A percentile compares a stretch with the other conserved stretches of the same genome.
Evolutionary conservation across 257 asterid species (phyloP).

Genomic region (Marsdenia floribunda): DNA sequence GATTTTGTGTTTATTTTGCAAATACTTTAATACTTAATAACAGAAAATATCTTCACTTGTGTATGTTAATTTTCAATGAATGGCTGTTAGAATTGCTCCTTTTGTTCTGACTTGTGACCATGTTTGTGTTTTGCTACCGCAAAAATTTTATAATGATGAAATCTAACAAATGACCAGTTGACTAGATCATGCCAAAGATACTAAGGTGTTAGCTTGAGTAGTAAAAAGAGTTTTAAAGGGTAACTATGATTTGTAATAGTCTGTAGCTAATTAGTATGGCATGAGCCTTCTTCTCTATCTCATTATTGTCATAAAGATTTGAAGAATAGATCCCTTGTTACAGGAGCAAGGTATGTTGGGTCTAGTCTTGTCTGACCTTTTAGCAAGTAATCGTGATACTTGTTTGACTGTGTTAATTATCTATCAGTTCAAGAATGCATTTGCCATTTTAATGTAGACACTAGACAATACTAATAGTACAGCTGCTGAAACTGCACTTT

Average conservation of each 20-base stretch:
- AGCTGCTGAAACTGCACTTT: neutral
- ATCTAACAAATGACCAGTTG: neutral
- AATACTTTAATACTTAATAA: neutral
- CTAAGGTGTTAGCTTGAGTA: neutral
- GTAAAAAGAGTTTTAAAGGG: neutral
- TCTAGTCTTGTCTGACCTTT: neutral
- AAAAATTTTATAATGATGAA: neutral
- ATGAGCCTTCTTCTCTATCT: neutral
- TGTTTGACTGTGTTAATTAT: neutral
- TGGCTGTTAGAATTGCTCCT: neutral
- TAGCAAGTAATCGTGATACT: neutral
- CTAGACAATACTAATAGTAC: neutral
- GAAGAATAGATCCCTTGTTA: neutral
- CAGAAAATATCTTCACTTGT: neutral
- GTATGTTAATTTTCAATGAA: neutral
- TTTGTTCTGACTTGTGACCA: neutral
- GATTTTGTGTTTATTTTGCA: neutral
- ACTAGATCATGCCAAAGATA: neutral
- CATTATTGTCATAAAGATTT: neutral
- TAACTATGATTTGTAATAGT: neutral
- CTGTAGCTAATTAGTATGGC: neutral
- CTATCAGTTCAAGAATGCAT: neutral
- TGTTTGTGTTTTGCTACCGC: neutral
- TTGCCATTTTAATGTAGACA: neutral
- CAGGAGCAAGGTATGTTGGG: neutral